A percentile compares a stretch with the other conserved stretches of the same genome.
These are phyloP conservation scores for Chlorociboria aeruginascens DNA, from an alignment of 495 filamentous ascomycete genomes.

Conservation along the genomic window DNA sequence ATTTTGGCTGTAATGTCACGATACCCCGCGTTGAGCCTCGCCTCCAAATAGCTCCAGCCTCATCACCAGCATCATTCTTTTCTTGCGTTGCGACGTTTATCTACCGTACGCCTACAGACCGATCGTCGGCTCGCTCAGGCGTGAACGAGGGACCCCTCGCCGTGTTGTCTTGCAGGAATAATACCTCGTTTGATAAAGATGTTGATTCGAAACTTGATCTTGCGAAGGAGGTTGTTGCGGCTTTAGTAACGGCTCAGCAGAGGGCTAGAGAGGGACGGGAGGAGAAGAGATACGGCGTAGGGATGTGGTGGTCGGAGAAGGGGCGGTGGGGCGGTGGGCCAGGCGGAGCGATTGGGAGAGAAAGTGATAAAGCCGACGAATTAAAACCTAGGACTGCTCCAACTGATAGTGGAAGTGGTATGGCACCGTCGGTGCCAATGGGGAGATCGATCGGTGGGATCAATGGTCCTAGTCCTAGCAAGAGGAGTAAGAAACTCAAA, in stretches of 20 bases:
- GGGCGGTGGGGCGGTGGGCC: conserved; percentile 68
- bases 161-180: conserved; percentile 44
- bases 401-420: too few species aligned
- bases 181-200: conserved; percentile 32
- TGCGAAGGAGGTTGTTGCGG: conserved; percentile 58
- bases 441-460: conserved; percentile 11
- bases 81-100: conserved; percentile 41
- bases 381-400: neutral
- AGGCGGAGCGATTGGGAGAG: conserved; percentile 47
- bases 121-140: conserved; percentile 56
- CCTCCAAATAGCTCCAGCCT: conserved; percentile 43
- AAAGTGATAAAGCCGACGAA: conserved; percentile 21
- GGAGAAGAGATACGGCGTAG: conserved; percentile 59
- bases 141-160: conserved; percentile 68
- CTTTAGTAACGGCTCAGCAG: conserved; percentile 73
- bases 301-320: conserved; percentile 67
- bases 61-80: conserved; percentile 37
- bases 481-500: conserved; percentile 25
- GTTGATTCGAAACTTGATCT: conserved; percentile 51
- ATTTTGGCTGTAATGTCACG: conserved; percentile 63
- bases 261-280: conserved; percentile 55
- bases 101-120: conserved; percentile 55
- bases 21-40: conserved; percentile 51
- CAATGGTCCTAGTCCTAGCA: conserved; percentile 7
- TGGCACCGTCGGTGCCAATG: neutral